Evolutionary conservation across 2,329 filamentous ascomycete species (phyloP).

Genomic region (Aureobasidium musti): DNA sequence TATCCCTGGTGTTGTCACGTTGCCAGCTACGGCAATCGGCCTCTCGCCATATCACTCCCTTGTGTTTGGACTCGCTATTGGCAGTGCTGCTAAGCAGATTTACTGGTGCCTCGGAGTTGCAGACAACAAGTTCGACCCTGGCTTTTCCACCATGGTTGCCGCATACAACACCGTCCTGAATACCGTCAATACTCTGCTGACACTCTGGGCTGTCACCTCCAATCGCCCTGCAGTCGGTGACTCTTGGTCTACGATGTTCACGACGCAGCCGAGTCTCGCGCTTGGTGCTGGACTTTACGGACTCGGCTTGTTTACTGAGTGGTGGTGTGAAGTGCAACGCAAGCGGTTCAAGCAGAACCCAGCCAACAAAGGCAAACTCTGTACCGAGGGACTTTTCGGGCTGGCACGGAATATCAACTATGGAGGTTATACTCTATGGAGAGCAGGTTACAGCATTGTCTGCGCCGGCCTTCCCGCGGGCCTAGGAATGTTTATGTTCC

Average conservation of each 20-base stretch:
- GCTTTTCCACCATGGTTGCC: constrained; percentile 31
- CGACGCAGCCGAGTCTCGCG: constrained; percentile 25
- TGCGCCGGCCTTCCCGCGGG: constrained; percentile 35
- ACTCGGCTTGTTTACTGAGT: constrained; percentile 35
- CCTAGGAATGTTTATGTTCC: constrained; percentile 29
- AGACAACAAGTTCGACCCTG: constrained; percentile 32
- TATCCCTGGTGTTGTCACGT: constrained; percentile 23
- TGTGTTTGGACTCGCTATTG: constrained; percentile 34
- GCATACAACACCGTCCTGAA: constrained; percentile 36
- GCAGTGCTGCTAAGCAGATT: constrained; percentile 36
- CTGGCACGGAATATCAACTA: constrained; percentile 38
- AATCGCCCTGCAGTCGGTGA: constrained; percentile 30
- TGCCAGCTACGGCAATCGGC: constrained; percentile 30
- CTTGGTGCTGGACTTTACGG: constrained; percentile 33
- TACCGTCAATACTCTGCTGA: constrained; percentile 34
- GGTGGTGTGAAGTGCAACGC: constrained; percentile 37
- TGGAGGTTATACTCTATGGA: constrained; percentile 37
- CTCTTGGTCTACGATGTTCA: constrained; percentile 29
- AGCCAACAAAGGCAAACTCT: constrained; percentile 36
- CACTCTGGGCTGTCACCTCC: constrained; percentile 34
- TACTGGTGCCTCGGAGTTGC: constrained; percentile 36
- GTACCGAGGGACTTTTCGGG: constrained; percentile 34
- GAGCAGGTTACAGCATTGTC: constrained; percentile 34
- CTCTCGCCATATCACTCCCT: constrained; percentile 35
- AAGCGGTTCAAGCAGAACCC: constrained; percentile 35